Base-by-base conservation (phyloP, 768 basidiomycete species). In the Trametes coccinea region DNA sequence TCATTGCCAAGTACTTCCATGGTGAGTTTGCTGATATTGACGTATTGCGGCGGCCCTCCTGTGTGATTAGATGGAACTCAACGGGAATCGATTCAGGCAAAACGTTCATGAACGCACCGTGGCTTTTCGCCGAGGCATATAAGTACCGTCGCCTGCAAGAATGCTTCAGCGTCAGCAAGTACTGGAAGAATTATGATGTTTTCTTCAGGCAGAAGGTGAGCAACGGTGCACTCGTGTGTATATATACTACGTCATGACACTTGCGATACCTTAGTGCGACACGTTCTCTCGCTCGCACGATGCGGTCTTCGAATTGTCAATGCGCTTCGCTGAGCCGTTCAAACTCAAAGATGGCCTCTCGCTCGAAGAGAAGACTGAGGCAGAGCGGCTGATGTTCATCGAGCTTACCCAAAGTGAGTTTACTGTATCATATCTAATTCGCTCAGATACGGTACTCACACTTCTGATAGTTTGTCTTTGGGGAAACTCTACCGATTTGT, bases 401-500 rank as follows among this genome's bases (percentile, higher is more conserved):
- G 95, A 98, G 73, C 76, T 98, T 51, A 95, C 94, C 4, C 95
- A 97, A 82, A 87, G 91, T 90, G 61, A 50, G 79, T 69, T 6
- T 56, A n/a, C 17, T 8, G n/a, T 16, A 13, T 17, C 5, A 16
- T 30, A 13, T 17, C 13, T 16, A 37, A 3, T 7, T 13, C 17
- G 27, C 44, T 22, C 22, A 1, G 22, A 27, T 2, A 41, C 41
- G 3, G 14, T 56, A 16, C 50, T 17, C 8, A 11, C 39, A 13
- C 22, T 34, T 22, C 57, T 48, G 37, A n/a, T 51, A 92, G 93
- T 97, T 54, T 96, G 94, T 71, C 81, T 96, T 11, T 97, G 95
- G 95, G 95, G 95, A 14, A 97, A 98, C 76, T 94, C 95, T 8
- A 98, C 95, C 52, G 95, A 97, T 75, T 80, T 97, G 52, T 96